Conservation (phyloP, 2,329 filamentous ascomycete genomes). For the Aureobasidium sp. region DNA sequence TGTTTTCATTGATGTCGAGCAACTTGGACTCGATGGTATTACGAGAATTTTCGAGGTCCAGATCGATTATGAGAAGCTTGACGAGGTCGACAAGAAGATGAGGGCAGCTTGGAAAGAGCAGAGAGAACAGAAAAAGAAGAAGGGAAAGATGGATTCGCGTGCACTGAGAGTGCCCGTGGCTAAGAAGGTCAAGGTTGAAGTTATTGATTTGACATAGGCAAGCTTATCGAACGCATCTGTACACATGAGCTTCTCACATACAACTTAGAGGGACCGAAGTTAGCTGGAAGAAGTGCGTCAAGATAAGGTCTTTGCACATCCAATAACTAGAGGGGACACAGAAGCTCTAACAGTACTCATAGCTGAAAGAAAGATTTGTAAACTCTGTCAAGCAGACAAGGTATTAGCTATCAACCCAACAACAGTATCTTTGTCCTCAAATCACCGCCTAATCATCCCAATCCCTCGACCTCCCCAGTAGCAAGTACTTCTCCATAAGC, state of each 20-base stretch:
- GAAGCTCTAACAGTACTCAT: too few species aligned
- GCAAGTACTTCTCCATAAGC: neutral
- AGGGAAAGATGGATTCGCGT: neutral
- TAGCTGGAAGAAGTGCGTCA: too few species aligned
- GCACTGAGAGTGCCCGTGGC: neutral
- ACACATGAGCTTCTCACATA: too few species aligned
- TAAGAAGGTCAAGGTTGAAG: neutral
- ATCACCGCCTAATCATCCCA: neutral
- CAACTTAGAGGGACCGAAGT: too few species aligned
- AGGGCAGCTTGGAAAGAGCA: neutral
- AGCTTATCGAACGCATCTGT: neutral
- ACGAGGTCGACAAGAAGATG: neutral
- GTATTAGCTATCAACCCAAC: too few species aligned
- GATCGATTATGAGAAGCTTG: neutral
- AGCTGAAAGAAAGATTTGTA: too few species aligned
- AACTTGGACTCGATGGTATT: neutral
- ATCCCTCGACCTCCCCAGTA: neutral
- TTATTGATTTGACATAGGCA: neutral
- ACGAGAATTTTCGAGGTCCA: neutral
- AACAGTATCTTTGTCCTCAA: too few species aligned
- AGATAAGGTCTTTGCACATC: too few species aligned
- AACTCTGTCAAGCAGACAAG: too few species aligned
- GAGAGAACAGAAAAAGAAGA: neutral
- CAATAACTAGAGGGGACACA: too few species aligned
- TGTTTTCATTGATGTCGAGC: neutral